A percentile compares a stretch with the other conserved stretches of the same genome.
These are phyloP conservation scores for Colletotrichum chrysophilum DNA, from an alignment of 2,329 filamentous ascomycete species.

Conservation along the genomic window DNA sequence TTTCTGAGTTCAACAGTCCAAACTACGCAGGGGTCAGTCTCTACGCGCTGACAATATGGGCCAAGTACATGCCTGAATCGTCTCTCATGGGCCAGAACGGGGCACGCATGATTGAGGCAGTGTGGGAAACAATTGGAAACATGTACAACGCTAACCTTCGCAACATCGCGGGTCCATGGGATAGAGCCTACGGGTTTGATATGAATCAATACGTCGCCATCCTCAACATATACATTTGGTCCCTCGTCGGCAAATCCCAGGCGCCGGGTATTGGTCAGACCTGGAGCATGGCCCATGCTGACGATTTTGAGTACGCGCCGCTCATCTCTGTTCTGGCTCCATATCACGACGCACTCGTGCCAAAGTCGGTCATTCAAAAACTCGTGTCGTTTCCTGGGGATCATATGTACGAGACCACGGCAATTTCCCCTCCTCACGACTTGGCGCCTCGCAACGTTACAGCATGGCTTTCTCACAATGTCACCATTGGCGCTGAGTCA, in stretches of 20 bases:
- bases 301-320: slow-evolving; percentile 63
- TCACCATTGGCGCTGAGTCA: slow-evolving; percentile 65
- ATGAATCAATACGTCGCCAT: slow-evolving; percentile 67
- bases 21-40: slow-evolving; percentile 68
- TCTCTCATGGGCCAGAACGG: slow-evolving; percentile 55
- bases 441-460: slow-evolving; percentile 61
- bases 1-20: slow-evolving; percentile 44
- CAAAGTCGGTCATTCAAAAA: slow-evolving; percentile 38
- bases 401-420: slow-evolving; percentile 54
- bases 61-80: slow-evolving; percentile 62
- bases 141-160: slow-evolving; percentile 64
- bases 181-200: slow-evolving; percentile 66
- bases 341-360: slow-evolving; percentile 52
- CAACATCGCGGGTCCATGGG: slow-evolving; percentile 69
- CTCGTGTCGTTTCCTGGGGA: slow-evolving; percentile 56
- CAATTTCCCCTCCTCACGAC: slow-evolving; percentile 64
- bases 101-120: slow-evolving; percentile 54
- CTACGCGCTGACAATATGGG: slow-evolving; percentile 62
- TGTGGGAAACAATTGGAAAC: slow-evolving; percentile 54
- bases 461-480: slow-evolving; percentile 58
- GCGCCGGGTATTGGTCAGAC: slow-evolving; percentile 37
- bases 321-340: slow-evolving; percentile 59
- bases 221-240: slow-evolving; percentile 64
- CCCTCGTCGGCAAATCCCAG: slow-evolving; percentile 53
- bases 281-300: slow-evolving; percentile 55